These are phyloP conservation scores for Dioszegia crocea DNA, from an alignment of 768 basidiomycete genomes.

Conservation along the genomic window DNA sequence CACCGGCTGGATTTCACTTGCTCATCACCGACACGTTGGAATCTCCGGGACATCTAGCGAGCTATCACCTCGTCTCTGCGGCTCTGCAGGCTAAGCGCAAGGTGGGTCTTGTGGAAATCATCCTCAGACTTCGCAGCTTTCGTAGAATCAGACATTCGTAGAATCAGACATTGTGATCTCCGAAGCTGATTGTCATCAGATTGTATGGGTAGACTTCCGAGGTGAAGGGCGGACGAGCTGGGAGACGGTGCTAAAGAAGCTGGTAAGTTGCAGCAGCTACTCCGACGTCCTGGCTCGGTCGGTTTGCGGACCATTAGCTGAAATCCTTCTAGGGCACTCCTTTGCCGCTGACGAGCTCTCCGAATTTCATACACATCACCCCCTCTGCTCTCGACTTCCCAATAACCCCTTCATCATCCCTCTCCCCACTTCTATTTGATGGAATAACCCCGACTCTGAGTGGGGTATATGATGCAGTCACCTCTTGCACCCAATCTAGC, in stretches of 20 bases:
- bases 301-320: background rate
- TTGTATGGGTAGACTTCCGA: conserved; percentile 40
- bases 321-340: conserved; percentile 20
- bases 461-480: conserved; percentile 23
- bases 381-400: conserved; percentile 19
- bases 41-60: conserved; percentile 32
- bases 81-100: conserved; percentile 16
- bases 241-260: conserved; percentile 42
- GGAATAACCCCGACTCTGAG: conserved; percentile 18
- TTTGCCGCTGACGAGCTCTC: conserved; percentile 13
- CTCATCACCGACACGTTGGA: conserved; percentile 42
- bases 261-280: conserved; percentile 24
- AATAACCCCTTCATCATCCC: background rate
- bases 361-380: conserved; percentile 26
- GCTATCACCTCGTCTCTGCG: conserved; percentile 36
- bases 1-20: conserved; percentile 34
- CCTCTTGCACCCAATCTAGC: background rate
- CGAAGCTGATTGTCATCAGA: no score
- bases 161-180: no score
- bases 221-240: conserved; percentile 32
- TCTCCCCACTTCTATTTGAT: conserved; percentile 25
- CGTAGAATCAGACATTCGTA: background rate
- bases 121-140: background rate
- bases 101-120: conserved; percentile 17
- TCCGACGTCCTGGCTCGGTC: background rate